Conservation (phyloP, 2,329 filamentous ascomycete species). For the Calonectria honghensis region DNA sequence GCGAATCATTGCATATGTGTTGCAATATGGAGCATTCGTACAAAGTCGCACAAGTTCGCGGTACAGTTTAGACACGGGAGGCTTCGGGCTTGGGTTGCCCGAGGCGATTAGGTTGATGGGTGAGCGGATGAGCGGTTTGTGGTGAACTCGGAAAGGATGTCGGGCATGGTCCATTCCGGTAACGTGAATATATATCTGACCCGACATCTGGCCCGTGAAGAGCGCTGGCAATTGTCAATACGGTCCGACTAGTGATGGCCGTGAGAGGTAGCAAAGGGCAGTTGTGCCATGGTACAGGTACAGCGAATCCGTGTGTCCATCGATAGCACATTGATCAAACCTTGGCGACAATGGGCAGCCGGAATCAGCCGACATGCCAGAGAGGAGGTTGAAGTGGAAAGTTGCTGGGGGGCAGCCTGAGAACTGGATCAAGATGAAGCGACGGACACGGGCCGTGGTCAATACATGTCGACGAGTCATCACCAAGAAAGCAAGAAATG, state of each 20-base stretch:
- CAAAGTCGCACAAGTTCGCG: conserved; percentile 44
- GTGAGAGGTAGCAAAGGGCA: neutral
- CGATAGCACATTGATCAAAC: conserved; percentile 3
- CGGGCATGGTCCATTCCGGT: conserved; percentile 34
- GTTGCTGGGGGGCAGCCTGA: neutral
- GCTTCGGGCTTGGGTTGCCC: conserved; percentile 41
- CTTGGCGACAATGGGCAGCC: neutral
- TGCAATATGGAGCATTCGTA: conserved; percentile 51
- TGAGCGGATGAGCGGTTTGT: conserved; percentile 47
- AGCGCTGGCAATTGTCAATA: conserved; percentile 11
- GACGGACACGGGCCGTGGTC: conserved; percentile 14
- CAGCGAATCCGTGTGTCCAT: neutral
- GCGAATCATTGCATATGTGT: conserved; percentile 49
- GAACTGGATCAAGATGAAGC: conserved; percentile 10
- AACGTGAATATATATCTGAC: conserved; percentile 39
- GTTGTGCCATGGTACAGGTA: neutral
- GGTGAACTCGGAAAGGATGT: conserved; percentile 40
- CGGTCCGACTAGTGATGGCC: neutral
- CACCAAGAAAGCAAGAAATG: conserved; percentile 11
- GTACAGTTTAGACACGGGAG: conserved; percentile 48
- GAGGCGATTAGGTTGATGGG: conserved; percentile 45
- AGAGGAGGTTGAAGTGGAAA: neutral
- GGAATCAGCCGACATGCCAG: neutral
- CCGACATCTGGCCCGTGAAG: conserved; percentile 3
- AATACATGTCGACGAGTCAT: neutral